Percentiles rank a stretch among this genome's conserved stretches.
Conservation (phyloP, 2,329 filamentous ascomycete genomes). For the Cytospora mali region DNA sequence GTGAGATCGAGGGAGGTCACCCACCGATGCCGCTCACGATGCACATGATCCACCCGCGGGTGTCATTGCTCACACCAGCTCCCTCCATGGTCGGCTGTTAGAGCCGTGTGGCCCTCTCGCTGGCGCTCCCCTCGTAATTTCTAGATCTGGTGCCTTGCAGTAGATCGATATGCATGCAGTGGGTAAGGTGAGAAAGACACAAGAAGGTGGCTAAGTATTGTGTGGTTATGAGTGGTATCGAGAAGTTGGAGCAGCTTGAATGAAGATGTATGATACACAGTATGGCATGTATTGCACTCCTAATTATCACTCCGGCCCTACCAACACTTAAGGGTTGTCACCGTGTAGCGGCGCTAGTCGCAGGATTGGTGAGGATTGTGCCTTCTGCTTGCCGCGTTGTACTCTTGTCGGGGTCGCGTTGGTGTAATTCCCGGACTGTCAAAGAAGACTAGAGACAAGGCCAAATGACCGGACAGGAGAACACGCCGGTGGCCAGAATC, state of each 20-base stretch:
- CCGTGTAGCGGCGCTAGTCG: not conserved
- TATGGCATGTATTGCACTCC: not conserved
- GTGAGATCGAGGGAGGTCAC: slow-evolving; percentile 36
- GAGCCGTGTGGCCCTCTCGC: slow-evolving; percentile 24
- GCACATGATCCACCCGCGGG: slow-evolving; percentile 90
- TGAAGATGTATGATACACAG: not conserved
- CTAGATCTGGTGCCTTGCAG: slow-evolving; percentile 26
- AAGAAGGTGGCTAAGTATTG: not conserved
- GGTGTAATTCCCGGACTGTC: not conserved
- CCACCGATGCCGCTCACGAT: slow-evolving; percentile 75
- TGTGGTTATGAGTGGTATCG: not conserved
- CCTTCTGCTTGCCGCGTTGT: not conserved
- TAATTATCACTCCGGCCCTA: not conserved
- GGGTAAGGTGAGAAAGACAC: not conserved
- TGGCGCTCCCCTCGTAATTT: slow-evolving; percentile 17
- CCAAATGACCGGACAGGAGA: not conserved
- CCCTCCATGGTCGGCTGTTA: slow-evolving; percentile 42
- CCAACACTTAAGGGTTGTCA: not conserved
- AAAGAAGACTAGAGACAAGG: not conserved
- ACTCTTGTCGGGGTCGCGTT: too few relatives aligned
- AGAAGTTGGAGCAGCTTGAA: slow-evolving; percentile 1
- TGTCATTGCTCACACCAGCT: slow-evolving; percentile 70
- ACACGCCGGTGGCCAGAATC: too few relatives aligned
- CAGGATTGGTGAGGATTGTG: not conserved
- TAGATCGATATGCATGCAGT: slow-evolving; percentile 8